A percentile compares a stretch with the other conserved stretches of the same genome.
These are phyloP conservation scores for Colletotrichum abscissum DNA, from an alignment of 2,329 filamentous ascomycete species.

Conservation along the genomic window DNA sequence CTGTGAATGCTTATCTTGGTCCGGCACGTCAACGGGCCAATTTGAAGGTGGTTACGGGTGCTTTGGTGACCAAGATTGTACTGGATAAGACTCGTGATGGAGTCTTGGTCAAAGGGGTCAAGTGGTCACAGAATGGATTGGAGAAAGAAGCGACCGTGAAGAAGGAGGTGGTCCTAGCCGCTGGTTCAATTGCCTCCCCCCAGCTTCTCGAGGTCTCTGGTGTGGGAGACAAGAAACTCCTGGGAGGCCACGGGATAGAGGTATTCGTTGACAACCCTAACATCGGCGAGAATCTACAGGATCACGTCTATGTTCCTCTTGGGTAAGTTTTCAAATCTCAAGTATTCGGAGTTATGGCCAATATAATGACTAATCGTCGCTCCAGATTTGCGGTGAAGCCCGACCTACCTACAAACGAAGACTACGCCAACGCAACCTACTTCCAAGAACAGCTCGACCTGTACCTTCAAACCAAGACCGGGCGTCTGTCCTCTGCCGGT, in stretches of 20 bases:
- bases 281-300: slow-evolving; percentile 53
- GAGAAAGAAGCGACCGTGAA: slow-evolving; percentile 37
- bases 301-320: slow-evolving; percentile 41
- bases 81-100: slow-evolving; percentile 26
- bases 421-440: slow-evolving; percentile 26
- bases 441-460: slow-evolving; percentile 30
- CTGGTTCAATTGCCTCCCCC: slow-evolving; percentile 67
- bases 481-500: slow-evolving; percentile 27
- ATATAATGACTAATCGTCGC: neutral
- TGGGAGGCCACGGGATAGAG: slow-evolving; percentile 44
- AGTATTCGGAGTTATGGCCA: fast-evolving
- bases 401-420: slow-evolving; percentile 26
- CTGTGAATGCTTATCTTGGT: slow-evolving; percentile 39
- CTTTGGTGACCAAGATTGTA: slow-evolving; percentile 37
- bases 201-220: slow-evolving; percentile 72
- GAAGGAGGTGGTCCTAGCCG: slow-evolving; percentile 67
- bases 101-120: slow-evolving; percentile 36
- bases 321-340: neutral
- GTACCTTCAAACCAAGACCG: slow-evolving; percentile 25
- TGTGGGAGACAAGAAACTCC: slow-evolving; percentile 57
- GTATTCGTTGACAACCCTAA: slow-evolving; percentile 46
- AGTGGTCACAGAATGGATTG: slow-evolving; percentile 7
- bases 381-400: slow-evolving; percentile 23
- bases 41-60: slow-evolving; percentile 40
- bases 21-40: slow-evolving; percentile 36